Evolutionary conservation across 2,329 filamentous ascomycete genomes (phyloP), one percentile per base, ranked within the genome.

Genomic region (Teratosphaeria destructans): DNA sequence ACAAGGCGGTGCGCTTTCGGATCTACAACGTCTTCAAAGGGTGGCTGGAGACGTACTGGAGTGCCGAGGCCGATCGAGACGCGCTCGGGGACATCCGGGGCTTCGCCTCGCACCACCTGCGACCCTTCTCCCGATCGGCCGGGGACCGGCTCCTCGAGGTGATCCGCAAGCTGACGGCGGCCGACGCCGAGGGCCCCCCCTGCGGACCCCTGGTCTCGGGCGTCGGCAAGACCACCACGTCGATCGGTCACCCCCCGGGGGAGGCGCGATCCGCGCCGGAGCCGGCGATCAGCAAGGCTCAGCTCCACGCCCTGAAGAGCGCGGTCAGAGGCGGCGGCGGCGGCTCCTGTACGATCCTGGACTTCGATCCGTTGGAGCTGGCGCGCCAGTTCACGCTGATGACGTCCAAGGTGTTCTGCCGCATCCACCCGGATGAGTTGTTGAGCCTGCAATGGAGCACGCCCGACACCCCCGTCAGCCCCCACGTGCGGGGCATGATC

Each of bases 1-100:
- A 86, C 55, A 83, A 85, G 26, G 82, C 85, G 60, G 93, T 97
- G 26, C 86, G 92, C 56, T 78, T 99, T 55, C 85, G 94, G 57
- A 90, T 97, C 1, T 97, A 95, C 78, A 97, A 99, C 71, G 87
- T 91, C 59, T 90, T 99, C 80, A 99, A 99, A 75, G 89, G 89
- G 52, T 99, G 94, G 94, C 79, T 99, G 23, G 94, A 97, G 76
- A 94, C 89, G 6, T 91, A 99, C 74, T 99, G 94, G 93, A 85
- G 88, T 55, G 85, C 90, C 63, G 85, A 90, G 61, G 85, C 86
- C 11, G 94, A 99, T 71, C 83, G 84, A 57, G 81, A 84, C 12
- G 90, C 92, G 1, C 79, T 99, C 8, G 79, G 82, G 0, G 78
- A 88, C 55, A 95, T 99, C 63, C 80, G 87, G 37, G 79, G 84